These are phyloP conservation scores for Ophiocordyceps camponoti-rufipedis DNA, from an alignment of 2,329 filamentous ascomycete species.

Conservation along the genomic window DNA sequence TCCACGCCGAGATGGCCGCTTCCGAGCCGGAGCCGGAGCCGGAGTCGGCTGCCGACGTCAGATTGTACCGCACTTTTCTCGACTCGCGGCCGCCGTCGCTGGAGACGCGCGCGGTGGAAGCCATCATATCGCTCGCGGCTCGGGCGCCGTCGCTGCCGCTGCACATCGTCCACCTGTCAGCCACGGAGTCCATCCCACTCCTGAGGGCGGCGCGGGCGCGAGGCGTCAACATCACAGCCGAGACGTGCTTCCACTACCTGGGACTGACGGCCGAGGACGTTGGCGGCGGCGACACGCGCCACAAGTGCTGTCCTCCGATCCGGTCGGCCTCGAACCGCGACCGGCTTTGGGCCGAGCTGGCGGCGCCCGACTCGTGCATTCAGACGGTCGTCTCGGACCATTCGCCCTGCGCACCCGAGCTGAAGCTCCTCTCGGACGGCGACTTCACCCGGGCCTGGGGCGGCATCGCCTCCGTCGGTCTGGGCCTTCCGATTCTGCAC, in stretches of 20 bases:
- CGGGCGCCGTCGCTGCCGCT: constrained; percentile 67
- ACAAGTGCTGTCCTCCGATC: constrained; percentile 93
- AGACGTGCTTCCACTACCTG: constrained; percentile 93
- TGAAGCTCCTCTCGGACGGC: constrained; percentile 65
- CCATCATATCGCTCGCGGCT: constrained; percentile 68
- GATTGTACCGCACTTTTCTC: constrained; percentile 77
- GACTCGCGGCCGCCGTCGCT: constrained; percentile 76
- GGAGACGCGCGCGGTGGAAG: constrained; percentile 76
- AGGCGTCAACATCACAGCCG: constrained; percentile 76
- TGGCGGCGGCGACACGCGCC: constrained; percentile 67
- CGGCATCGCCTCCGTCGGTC: constrained; percentile 82
- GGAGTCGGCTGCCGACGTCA: constrained; percentile 37
- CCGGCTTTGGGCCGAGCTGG: constrained; percentile 69
- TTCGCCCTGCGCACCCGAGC: constrained; percentile 84
- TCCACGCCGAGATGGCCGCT: constrained; percentile 97
- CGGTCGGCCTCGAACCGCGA: constrained; percentile 68
- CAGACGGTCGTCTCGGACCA: constrained; percentile 88
- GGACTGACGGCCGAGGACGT: constrained; percentile 70
- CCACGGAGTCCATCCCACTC: constrained; percentile 72
- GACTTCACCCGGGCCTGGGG: constrained; percentile 97
- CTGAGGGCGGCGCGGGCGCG: constrained; percentile 52
- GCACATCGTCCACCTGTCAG: constrained; percentile 86
- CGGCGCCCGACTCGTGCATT: constrained; percentile 56
- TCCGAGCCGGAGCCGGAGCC: constrained; percentile 25
- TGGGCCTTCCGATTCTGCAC: constrained; percentile 82